phyloP scores from a whole-genome alignment of 345 rosid genomes.

The Tarenaya hassleriana region DNA sequence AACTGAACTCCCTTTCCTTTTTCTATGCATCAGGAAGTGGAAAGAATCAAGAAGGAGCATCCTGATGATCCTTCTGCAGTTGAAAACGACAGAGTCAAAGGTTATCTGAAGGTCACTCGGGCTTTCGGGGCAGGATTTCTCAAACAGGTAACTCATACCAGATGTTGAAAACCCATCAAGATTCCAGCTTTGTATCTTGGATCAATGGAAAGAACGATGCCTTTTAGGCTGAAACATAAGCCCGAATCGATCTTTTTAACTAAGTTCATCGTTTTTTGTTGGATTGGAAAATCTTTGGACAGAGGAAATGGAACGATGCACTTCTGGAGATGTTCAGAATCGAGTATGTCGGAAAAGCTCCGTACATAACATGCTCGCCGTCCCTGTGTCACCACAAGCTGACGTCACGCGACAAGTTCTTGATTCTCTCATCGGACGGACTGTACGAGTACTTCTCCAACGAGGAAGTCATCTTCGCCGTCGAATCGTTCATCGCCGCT shows the following conservation, averaged over 20 bases:
- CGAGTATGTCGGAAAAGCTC: slow-evolving; percentile 67
- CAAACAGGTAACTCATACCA: slow-evolving; percentile 64
- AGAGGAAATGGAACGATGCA: slow-evolving; percentile 93
- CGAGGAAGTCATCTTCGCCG: slow-evolving; percentile 75
- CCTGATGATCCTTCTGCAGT: slow-evolving; percentile 69
- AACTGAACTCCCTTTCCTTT: not conserved
- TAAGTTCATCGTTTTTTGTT: not conserved
- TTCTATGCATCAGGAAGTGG: slow-evolving; percentile 53
- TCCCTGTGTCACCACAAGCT: slow-evolving; percentile 65
- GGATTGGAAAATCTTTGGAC: slow-evolving; percentile 9
- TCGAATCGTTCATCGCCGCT: slow-evolving; percentile 64
- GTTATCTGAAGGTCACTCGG: slow-evolving; percentile 86
- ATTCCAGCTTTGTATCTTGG: too few relatives aligned
- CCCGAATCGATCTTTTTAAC: not conserved
- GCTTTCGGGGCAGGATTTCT: slow-evolving; percentile 97
- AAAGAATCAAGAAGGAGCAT: slow-evolving; percentile 70
- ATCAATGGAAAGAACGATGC: too few relatives aligned
- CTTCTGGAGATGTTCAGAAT: slow-evolving; percentile 84
- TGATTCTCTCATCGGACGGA: slow-evolving; percentile 87
- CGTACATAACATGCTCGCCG: slow-evolving; percentile 76
- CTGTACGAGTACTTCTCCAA: slow-evolving; percentile 86
- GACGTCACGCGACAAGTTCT: slow-evolving; percentile 56
- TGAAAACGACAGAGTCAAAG: slow-evolving; percentile 80
- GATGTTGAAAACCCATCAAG: too few relatives aligned
- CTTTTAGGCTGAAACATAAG: too few relatives aligned